These are phyloP conservation scores for Colletotrichum tamarilloi DNA, from an alignment of 2,329 filamentous ascomycete genomes.

Conservation along the genomic window DNA sequence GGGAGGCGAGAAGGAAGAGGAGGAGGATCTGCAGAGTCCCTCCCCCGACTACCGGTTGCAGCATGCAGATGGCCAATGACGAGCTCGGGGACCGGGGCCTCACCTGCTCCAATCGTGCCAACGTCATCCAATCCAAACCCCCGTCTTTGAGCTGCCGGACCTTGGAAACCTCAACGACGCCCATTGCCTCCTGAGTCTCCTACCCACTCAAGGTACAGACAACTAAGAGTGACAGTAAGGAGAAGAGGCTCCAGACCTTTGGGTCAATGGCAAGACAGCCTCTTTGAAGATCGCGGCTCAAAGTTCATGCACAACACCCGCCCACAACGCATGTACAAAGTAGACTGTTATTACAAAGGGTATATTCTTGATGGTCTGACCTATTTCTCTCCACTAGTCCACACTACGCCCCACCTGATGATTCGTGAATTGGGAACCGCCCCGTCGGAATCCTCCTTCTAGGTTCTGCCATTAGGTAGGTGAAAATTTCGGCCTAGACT, in stretches of 20 bases:
- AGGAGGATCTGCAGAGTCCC: neutral
- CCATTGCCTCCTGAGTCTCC: neutral
- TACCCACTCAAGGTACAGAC: neutral
- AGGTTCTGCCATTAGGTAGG: slow-evolving; percentile 2
- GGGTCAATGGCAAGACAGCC: neutral
- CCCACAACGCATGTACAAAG: neutral
- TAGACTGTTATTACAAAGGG: slow-evolving; percentile 31
- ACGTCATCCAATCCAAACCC: slow-evolving; percentile 28
- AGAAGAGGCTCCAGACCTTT: neutral
- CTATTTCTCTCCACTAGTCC: slow-evolving; percentile 16
- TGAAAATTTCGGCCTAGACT: neutral
- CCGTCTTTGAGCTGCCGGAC: neutral
- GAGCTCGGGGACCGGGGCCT: neutral
- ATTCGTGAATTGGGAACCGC: slow-evolving; percentile 16
- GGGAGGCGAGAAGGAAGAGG: too few relatives aligned
- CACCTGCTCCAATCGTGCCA: slow-evolving; percentile 17
- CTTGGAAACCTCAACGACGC: neutral
- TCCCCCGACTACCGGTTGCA: slow-evolving; percentile 20
- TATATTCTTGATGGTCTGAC: slow-evolving; percentile 29
- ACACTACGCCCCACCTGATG: slow-evolving; percentile 15
- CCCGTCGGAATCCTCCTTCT: neutral
- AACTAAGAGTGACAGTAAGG: neutral
- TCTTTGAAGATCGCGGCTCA: neutral
- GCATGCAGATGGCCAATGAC: slow-evolving; percentile 17
- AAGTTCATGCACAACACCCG: neutral